Evolutionary conservation across 805 yeast genomes (phyloP).

Genomic region (Cyberlindnera misumaiensis): DNA sequence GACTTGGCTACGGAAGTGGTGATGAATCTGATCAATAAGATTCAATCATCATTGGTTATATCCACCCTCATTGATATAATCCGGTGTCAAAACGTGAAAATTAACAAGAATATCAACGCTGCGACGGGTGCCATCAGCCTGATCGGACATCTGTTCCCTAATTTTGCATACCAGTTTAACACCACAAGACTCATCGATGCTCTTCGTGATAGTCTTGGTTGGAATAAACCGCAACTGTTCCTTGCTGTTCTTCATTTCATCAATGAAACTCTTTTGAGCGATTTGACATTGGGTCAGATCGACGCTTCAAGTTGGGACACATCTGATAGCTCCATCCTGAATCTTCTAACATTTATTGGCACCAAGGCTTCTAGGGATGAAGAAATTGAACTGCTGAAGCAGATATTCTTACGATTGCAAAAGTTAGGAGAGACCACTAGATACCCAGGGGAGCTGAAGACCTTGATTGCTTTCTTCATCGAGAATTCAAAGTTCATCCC

Average conservation of each 20-base stretch:
- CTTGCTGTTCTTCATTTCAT: slow-evolving; percentile 35
- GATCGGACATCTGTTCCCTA: slow-evolving; percentile 27
- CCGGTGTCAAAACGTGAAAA: slow-evolving; percentile 8
- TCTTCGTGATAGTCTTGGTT: slow-evolving; percentile 25
- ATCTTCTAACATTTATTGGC: slow-evolving; percentile 16
- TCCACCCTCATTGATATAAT: slow-evolving; percentile 14
- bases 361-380: slow-evolving; percentile 24
- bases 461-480: slow-evolving; percentile 36
- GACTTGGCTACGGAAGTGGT: slow-evolving; percentile 34
- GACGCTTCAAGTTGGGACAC: slow-evolving; percentile 33
- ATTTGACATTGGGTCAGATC: slow-evolving; percentile 24
- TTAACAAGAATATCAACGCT: slow-evolving; percentile 23
- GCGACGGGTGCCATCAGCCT: slow-evolving; percentile 35
- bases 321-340: slow-evolving; percentile 7
- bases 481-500: slow-evolving; percentile 31
- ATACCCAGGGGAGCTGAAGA: slow-evolving; percentile 37
- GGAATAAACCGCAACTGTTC: slow-evolving; percentile 33
- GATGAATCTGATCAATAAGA: slow-evolving; percentile 24
- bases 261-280: slow-evolving; percentile 32
- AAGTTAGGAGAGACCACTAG: slow-evolving; percentile 24
- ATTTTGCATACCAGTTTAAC: slow-evolving; percentile 21
- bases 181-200: slow-evolving; percentile 29
- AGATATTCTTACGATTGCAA: slow-evolving; percentile 31
- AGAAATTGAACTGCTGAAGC: slow-evolving; percentile 25
- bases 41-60: slow-evolving; percentile 10